A percentile compares a stretch with the other conserved stretches of the same genome.
phyloP scores from a whole-genome alignment of 2,329 filamentous ascomycete genomes.

The Colletotrichum lentis region DNA sequence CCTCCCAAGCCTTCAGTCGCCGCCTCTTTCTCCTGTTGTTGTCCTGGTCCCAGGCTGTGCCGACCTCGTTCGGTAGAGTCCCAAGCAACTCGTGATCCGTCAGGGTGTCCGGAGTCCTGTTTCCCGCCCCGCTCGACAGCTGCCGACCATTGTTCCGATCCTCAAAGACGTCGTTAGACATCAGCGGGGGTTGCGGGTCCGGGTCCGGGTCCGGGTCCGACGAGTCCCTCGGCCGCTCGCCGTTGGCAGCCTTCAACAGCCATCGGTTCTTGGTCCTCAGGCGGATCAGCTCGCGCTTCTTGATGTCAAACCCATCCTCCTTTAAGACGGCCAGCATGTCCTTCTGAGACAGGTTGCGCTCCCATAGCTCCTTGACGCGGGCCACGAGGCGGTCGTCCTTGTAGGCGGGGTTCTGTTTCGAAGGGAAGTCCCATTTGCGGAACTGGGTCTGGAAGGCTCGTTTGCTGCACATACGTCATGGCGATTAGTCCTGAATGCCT shows the following conservation, averaged over 20 bases:
- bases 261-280: conserved; percentile 74
- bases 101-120: conserved; percentile 26
- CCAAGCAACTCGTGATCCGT: conserved; percentile 30
- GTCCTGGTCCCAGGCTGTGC: background rate
- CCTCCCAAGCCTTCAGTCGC: conserved; percentile 34
- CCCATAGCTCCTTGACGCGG: conserved; percentile 80
- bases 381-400: conserved; percentile 73
- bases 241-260: conserved; percentile 69
- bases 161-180: background rate
- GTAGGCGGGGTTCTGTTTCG: conserved; percentile 75
- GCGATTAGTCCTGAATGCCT: background rate
- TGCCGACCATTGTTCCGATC: conserved; percentile 1
- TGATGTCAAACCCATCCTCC: conserved; percentile 76
- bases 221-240: conserved; percentile 56
- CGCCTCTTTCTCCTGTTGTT: conserved; percentile 36
- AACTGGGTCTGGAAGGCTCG: conserved; percentile 80
- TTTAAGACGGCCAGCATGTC: conserved; percentile 77
- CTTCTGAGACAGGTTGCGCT: conserved; percentile 73
- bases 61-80: conserved; percentile 5
- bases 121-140: conserved; percentile 13
- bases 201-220: background rate
- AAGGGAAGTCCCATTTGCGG: conserved; percentile 80
- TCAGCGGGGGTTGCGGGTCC: background rate
- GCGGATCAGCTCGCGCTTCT: conserved; percentile 73
- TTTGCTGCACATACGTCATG: conserved; percentile 62